Evolutionary conservation across 768 basidiomycete genomes (phyloP).

Genomic region (Holtermannia corniformis): DNA sequence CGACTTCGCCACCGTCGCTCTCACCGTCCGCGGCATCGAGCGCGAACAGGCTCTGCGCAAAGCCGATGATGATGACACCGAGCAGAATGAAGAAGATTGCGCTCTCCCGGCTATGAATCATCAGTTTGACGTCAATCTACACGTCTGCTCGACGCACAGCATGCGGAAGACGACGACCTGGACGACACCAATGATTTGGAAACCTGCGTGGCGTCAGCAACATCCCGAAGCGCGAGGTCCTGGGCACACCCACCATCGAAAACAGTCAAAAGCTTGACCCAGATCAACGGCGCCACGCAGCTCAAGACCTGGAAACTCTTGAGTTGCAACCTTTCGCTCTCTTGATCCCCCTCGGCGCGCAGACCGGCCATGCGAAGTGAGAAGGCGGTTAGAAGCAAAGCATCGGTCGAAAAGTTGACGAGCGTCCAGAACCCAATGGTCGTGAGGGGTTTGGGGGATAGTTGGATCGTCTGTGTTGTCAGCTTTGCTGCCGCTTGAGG

Average conservation of each 20-base stretch:
- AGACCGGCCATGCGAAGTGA: conserved; percentile 58
- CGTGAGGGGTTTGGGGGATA: conserved; percentile 53
- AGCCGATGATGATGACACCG: conserved; percentile 72
- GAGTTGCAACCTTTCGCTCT: conserved; percentile 44
- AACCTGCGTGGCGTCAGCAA: conserved; percentile 50
- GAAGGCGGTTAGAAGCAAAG: conserved; percentile 64
- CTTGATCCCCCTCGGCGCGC: conserved; percentile 39
- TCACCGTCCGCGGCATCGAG: conserved; percentile 82
- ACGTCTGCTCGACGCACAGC: conserved; percentile 45
- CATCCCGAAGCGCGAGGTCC: not conserved
- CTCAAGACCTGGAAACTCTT: conserved; percentile 80
- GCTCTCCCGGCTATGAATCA: conserved; percentile 54
- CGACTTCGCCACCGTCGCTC: conserved; percentile 48
- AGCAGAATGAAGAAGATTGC: conserved; percentile 84
- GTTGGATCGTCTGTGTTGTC: conserved; percentile 49
- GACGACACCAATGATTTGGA: conserved; percentile 84
- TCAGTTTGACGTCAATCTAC: conserved; percentile 2
- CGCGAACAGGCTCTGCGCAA: conserved; percentile 77
- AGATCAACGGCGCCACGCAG: conserved; percentile 78
- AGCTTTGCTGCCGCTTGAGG: not conserved
- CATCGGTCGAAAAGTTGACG: conserved; percentile 62
- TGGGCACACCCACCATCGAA: conserved; percentile 22
- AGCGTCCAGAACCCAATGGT: conserved; percentile 45
- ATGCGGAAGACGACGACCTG: conserved; percentile 88
- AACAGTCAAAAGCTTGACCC: conserved; percentile 46